Conservation (phyloP, 805 yeast species). For the Hermanozyma aechmeae region DNA sequence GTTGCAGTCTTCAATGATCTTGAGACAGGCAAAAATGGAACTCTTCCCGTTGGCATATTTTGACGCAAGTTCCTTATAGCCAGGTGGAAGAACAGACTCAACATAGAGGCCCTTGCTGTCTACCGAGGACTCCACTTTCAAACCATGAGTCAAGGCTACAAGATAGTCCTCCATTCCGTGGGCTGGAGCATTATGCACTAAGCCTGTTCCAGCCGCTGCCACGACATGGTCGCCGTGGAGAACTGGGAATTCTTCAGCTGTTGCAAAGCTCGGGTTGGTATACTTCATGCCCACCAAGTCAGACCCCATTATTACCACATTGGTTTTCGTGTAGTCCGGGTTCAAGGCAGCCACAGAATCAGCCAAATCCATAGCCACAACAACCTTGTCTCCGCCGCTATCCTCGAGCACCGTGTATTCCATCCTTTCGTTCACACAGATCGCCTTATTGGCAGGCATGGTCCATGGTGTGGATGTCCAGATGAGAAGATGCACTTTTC, state of each 20-base stretch:
- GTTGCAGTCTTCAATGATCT: slow-evolving; percentile 28
- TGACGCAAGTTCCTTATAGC: slow-evolving; percentile 19
- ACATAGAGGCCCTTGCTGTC: slow-evolving; percentile 62
- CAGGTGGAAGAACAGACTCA: slow-evolving; percentile 39
- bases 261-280: slow-evolving; percentile 41
- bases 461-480: slow-evolving; percentile 99
- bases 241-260: slow-evolving; percentile 40
- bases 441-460: slow-evolving; percentile 75
- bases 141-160: slow-evolving; percentile 47
- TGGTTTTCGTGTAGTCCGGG: slow-evolving; percentile 3
- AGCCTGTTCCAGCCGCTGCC: slow-evolving; percentile 78
- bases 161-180: slow-evolving; percentile 93
- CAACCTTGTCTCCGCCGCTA: slow-evolving; percentile 30
- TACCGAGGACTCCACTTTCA: slow-evolving; percentile 68
- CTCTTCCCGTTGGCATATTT: slow-evolving; percentile 6
- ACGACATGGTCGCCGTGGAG: slow-evolving; percentile 79
- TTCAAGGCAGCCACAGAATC: slow-evolving; percentile 26
- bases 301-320: slow-evolving; percentile 12
- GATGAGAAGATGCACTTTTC: slow-evolving; percentile 35
- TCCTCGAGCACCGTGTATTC: slow-evolving; percentile 40
- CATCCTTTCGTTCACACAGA: slow-evolving; percentile 55
- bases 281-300: slow-evolving; percentile 32
- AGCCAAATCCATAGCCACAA: slow-evolving; percentile 50
- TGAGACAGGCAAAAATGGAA: slow-evolving; percentile 23
- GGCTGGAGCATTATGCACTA: slow-evolving; percentile 96